phyloP scores from a whole-genome alignment of 768 basidiomycete species.

The Termitomyces sp. region DNA sequence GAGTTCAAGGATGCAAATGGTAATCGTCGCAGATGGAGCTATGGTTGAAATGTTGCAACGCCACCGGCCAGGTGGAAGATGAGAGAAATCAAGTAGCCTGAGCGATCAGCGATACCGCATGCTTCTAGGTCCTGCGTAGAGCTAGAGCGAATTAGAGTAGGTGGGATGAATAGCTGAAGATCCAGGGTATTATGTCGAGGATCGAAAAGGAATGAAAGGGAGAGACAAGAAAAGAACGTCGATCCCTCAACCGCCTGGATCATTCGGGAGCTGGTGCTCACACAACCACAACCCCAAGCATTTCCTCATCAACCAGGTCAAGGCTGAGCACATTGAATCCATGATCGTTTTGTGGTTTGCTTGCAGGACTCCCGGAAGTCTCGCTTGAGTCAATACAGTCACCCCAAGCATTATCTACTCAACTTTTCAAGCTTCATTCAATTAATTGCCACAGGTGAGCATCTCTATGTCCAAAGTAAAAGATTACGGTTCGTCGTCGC shows the following conservation, averaged over 20 bases:
- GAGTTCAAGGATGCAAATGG: not conserved
- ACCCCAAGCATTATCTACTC: no score
- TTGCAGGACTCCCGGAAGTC: no score
- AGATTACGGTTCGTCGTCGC: no score
- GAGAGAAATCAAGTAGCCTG: slow-evolving; percentile 91
- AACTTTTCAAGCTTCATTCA: no score
- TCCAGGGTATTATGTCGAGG: slow-evolving; percentile 80
- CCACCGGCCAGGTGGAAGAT: no score
- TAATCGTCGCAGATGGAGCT: not conserved
- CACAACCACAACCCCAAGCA: slow-evolving; percentile 90
- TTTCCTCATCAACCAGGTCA: slow-evolving; percentile 73
- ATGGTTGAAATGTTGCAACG: not conserved
- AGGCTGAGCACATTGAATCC: no score
- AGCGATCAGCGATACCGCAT: slow-evolving; percentile 93
- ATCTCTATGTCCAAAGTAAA: no score
- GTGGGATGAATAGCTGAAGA: no score
- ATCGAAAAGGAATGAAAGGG: slow-evolving; percentile 50
- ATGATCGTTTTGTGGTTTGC: no score
- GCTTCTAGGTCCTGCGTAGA: slow-evolving; percentile 73
- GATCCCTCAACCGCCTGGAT: slow-evolving; percentile 93
- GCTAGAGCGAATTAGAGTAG: no score
- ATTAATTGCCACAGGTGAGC: no score
- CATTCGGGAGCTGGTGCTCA: slow-evolving; percentile 89
- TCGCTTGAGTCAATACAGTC: no score
- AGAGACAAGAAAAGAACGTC: slow-evolving; percentile 33